Evolutionary conservation across 257 asterid species (phyloP).

Genomic region (Scutellaria galericulata): DNA sequence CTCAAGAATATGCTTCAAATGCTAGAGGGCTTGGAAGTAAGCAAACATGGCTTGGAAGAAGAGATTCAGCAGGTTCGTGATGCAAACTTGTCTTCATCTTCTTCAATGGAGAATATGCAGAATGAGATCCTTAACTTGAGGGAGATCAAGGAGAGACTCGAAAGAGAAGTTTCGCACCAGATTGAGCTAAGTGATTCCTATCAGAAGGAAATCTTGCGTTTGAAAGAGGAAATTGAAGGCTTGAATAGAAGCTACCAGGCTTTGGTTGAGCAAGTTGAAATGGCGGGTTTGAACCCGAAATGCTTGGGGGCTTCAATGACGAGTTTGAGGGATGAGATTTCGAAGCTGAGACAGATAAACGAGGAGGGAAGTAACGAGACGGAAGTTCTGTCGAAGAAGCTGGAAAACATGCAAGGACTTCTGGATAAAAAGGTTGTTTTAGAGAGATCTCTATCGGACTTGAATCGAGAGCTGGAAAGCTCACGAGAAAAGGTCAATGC

Average conservation of each 20-base stretch:
- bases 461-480: slow-evolving; percentile 63
- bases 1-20: slow-evolving; percentile 62
- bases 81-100: slow-evolving; percentile 55
- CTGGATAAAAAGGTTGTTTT: slow-evolving; percentile 47
- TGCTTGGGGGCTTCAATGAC: slow-evolving; percentile 51
- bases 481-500: slow-evolving; percentile 51
- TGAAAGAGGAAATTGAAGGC: slow-evolving; percentile 73
- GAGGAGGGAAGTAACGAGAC: slow-evolving; percentile 61
- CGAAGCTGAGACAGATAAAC: slow-evolving; percentile 48
- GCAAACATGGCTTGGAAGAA: slow-evolving; percentile 60
- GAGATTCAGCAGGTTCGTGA: slow-evolving; percentile 59
- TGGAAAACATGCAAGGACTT: slow-evolving; percentile 65
- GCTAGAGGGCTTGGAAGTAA: slow-evolving; percentile 65
- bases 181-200: slow-evolving; percentile 56
- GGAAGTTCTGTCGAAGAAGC: slow-evolving; percentile 55
- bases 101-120: slow-evolving; percentile 58
- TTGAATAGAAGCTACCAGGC: slow-evolving; percentile 60
- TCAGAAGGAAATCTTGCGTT: slow-evolving; percentile 58
- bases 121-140: slow-evolving; percentile 66
- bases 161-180: slow-evolving; percentile 70
- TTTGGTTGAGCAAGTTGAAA: slow-evolving; percentile 69
- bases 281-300: slow-evolving; percentile 60
- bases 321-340: slow-evolving; percentile 69
- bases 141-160: slow-evolving; percentile 79
- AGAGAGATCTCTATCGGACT: slow-evolving; percentile 58